Conservation (phyloP, 441 rosid genomes). For the Omphalea diandra region DNA sequence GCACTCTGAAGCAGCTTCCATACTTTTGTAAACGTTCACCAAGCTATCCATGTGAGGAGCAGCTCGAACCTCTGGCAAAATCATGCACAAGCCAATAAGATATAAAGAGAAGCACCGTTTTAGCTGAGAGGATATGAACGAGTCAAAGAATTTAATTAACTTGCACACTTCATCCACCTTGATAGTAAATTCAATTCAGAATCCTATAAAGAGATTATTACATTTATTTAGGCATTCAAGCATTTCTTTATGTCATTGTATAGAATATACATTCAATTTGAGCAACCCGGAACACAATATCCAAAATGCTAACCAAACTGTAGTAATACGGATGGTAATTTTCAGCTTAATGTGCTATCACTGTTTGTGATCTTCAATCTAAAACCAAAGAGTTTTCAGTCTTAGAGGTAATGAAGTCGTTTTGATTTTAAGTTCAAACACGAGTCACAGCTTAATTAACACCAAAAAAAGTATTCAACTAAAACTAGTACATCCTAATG, state of each 20-base stretch:
- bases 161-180: too few relatives aligned
- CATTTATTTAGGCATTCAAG: neutral
- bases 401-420: too few relatives aligned
- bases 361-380: too few relatives aligned
- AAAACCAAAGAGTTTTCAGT: too few relatives aligned
- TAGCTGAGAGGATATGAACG: neutral
- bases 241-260: neutral
- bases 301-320: neutral
- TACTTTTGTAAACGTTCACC: constrained; percentile 76
- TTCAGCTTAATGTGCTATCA: too few relatives aligned
- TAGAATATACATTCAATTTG: neutral
- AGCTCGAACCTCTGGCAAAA: constrained; percentile 62
- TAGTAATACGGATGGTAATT: neutral
- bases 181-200: neutral
- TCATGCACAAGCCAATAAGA: neutral
- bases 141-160: neutral
- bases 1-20: constrained; percentile 82
- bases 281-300: too few relatives aligned
- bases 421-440: too few relatives aligned
- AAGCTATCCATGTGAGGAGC: constrained; percentile 93
- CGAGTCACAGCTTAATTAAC: too few relatives aligned
- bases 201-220: neutral
- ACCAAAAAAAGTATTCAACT: too few relatives aligned
- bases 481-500: neutral
- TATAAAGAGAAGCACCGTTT: neutral